Evolutionary conservation across 2,329 filamentous ascomycete species (phyloP), one percentile per base, ranked within the genome.

Genomic region (Nothophoma quercina): DNA sequence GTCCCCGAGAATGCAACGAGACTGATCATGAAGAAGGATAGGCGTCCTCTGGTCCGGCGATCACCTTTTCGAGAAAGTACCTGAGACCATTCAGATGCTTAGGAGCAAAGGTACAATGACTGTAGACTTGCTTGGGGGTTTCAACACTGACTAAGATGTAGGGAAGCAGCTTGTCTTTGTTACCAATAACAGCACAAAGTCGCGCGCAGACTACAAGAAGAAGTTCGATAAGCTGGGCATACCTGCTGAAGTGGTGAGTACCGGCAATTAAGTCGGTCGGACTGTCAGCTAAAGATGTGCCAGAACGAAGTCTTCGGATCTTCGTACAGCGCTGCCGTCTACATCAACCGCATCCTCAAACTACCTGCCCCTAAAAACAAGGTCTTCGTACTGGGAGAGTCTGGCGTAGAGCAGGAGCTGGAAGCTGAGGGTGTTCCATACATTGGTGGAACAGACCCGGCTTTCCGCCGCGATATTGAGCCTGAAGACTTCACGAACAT

Each of bases 111-210:
- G 92, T 93, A 68, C 26, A 32, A 40, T n/a, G 9, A 21, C 15
- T n/a, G 23, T 15, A 26, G 9, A 13, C 18, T 6, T 8, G 3
- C 22, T 22, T 9, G 9, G n/a, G n/a, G n/a, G n/a, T n/a, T 2
- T 19, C n/a, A 19, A 13, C 35, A 16, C 51, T 61, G 4, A 52
- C 30, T 48, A 8, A 5, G 23, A 15, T 8, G 0, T 22, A 95
- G 93, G 91, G 71, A 99, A 99, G 77, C 88, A 88, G 72, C 84
- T 95, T 26, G 87, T 99, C 47, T 99, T 99, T 71, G 95, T 99
- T 44, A 99, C 95, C 32, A 99, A 99, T 79, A 99, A 99, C 80
- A 97, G 92, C 70, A 98, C 95, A 51, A 99, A 99, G 75, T 96
- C 93, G 9, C 89, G 95, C 50, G 81, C 84, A 41, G 92, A 97